Base-by-base conservation (phyloP, 768 basidiomycete genomes). In the Mycena filopes region DNA sequence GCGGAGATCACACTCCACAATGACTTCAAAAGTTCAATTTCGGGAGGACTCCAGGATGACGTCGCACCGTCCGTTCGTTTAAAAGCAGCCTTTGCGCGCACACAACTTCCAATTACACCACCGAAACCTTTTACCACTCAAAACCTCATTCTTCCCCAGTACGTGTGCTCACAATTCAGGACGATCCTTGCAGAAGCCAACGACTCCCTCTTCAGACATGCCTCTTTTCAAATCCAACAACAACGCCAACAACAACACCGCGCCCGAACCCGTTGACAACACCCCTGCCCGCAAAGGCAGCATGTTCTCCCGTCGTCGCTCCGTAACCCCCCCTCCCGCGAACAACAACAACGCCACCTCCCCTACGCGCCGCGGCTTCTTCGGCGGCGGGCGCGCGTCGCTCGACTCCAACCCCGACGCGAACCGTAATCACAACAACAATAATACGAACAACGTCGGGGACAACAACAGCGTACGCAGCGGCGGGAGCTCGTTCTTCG, bases 191-290 rank as follows among this genome's bases (percentile, higher is more conserved):
- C n/a, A n/a, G n/a, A n/a, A n/a, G n/a, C n/a, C 10, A 41, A 6
- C 40, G 16, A 25, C 21, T n/a, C 10, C 45, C 29, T 31, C 28
- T 31, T n/a, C 38, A 23, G 29, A n/a, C 53, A 74, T 74, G 73
- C 73, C 73, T 70, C 63, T 74, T 18, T 74, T 73, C 72, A 73
- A 73, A 63, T 65, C 71, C 33, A 36, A 36, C 36, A 36, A 21
- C 36, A 40, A n/a, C 63, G 61, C 29, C 64, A 47, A 38, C 55
- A 43, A 36, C 42, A n/a, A 48, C 13, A 25, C 25, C 40, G 65
- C 64, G 51, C 63, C 66, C 21, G 68, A 55, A 7, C 48, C 53
- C 45, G 68, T 50, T 26, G 26, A 15, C 50, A 45, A 62, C 7
- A 26, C 45, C n/a, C 69, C 68, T 25, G 40, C 65, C 15, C 69